Conservation (phyloP, 75 land plant species). For the Sequoiadendron giganteum region DNA sequence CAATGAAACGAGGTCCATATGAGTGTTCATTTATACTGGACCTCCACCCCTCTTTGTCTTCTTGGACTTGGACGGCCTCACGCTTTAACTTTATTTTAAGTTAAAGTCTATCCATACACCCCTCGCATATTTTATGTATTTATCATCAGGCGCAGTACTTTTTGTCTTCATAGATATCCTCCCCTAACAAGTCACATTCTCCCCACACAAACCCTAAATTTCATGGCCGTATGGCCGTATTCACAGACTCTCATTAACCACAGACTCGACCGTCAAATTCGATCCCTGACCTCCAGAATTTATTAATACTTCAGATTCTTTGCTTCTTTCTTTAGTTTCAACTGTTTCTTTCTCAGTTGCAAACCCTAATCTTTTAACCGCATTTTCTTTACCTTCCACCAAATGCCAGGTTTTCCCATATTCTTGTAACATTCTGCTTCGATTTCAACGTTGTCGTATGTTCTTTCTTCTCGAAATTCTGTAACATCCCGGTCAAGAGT, state of each 20-base stretch:
- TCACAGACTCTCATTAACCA: no score
- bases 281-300: no score
- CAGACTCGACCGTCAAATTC: no score
- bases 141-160: not conserved
- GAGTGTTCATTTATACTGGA: conserved; percentile 7
- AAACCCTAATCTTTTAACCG: conserved; percentile 3
- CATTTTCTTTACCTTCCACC: not conserved
- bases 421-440: conserved; percentile 2
- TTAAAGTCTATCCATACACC: not conserved
- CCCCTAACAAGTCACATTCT: not conserved
- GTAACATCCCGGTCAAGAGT: not conserved
- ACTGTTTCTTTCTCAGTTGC: not conserved
- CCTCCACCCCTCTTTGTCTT: not conserved
- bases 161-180: not conserved
- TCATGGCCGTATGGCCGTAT: no score
- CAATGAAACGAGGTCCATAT: not conserved
- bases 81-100: not conserved
- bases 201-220: not conserved
- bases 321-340: not conserved
- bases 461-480: not conserved
- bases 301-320: not conserved
- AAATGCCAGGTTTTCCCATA: not conserved
- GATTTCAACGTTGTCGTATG: not conserved
- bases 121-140: not conserved
- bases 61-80: conserved; percentile 4